Conservation (phyloP, 306 rosid species). For the Castanopsis chinensis region DNA sequence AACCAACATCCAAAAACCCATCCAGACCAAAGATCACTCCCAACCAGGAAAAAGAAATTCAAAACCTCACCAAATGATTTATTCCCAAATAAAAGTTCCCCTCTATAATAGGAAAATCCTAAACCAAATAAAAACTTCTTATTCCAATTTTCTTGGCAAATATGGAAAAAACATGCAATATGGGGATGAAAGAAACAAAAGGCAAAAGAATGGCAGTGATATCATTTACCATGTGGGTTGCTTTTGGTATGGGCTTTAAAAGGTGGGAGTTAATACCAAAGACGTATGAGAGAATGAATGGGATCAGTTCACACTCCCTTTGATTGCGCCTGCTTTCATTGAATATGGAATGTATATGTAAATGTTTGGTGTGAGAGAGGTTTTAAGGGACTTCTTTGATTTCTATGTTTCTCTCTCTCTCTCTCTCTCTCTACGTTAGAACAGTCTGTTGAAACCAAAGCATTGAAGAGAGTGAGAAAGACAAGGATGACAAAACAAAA, state of each 20-base stretch:
- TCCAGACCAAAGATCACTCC: slow-evolving; percentile 22
- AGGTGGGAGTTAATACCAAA: slow-evolving; percentile 16
- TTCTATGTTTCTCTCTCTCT: slow-evolving; percentile 2
- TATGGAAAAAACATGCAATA: slow-evolving; percentile 7
- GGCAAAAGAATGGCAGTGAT: slow-evolving; percentile 22
- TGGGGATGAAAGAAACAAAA: not conserved
- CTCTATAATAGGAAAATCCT: slow-evolving; percentile 2
- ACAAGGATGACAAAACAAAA: not conserved
- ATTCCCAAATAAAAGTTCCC: not conserved
- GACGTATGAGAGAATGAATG: slow-evolving; percentile 31
- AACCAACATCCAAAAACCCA: slow-evolving; percentile 17
- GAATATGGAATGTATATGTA: not conserved
- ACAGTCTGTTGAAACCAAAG: not conserved
- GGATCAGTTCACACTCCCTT: slow-evolving; percentile 35
- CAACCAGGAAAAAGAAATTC: slow-evolving; percentile 5
- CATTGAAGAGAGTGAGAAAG: not conserved
- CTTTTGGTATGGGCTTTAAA: not conserved
- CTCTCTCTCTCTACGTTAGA: not conserved
- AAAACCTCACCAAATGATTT: slow-evolving; percentile 21
- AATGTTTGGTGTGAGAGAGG: not conserved
- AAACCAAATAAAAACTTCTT: slow-evolving; percentile 22
- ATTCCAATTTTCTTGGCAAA: slow-evolving; percentile 10
- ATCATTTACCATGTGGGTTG: slow-evolving; percentile 26
- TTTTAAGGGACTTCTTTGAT: not conserved
- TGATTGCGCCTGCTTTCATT: slow-evolving; percentile 35